Evolutionary conservation across 352 stramenopile species (phyloP).

Genomic region (Pythium folliculosum): DNA sequence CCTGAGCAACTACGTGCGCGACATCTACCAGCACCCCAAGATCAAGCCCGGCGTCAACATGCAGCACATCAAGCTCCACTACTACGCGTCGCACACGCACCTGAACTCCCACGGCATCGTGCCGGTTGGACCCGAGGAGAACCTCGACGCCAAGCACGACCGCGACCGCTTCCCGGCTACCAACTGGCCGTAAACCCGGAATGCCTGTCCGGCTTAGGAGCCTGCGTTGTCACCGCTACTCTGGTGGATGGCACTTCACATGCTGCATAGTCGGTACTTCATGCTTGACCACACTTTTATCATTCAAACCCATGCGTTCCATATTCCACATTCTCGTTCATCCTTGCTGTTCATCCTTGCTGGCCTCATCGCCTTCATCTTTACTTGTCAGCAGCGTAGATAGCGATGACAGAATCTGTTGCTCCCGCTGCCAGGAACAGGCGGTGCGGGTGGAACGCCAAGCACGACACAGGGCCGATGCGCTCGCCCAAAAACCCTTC

Average conservation of each 20-base stretch:
- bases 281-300: not conserved
- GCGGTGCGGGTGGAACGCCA: slow-evolving; percentile 97
- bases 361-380: too few species aligned
- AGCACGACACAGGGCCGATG: slow-evolving; percentile 95
- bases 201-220: not conserved
- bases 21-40: slow-evolving; percentile 93
- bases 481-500: slow-evolving; percentile 96
- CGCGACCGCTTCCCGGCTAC: slow-evolving; percentile 54
- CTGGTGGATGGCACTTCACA: not conserved
- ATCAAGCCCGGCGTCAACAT: slow-evolving; percentile 92
- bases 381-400: slow-evolving; percentile 90
- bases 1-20: slow-evolving; percentile 77
- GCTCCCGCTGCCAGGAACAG: slow-evolving; percentile 94
- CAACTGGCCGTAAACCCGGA: slow-evolving; percentile 27
- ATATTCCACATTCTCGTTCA: not conserved
- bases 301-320: not conserved
- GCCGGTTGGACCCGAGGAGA: slow-evolving; percentile 68
- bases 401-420: slow-evolving; percentile 94
- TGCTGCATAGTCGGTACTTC: not conserved
- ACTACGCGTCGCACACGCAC: slow-evolving; percentile 93
- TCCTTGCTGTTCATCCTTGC: too few species aligned
- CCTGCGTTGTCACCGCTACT: not conserved
- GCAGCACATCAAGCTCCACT: slow-evolving; percentile 97
- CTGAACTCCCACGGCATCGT: slow-evolving; percentile 95
- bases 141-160: slow-evolving; percentile 64